Evolutionary conservation across 306 rosid species (phyloP).

Genomic region (Quercus wislizeni): DNA sequence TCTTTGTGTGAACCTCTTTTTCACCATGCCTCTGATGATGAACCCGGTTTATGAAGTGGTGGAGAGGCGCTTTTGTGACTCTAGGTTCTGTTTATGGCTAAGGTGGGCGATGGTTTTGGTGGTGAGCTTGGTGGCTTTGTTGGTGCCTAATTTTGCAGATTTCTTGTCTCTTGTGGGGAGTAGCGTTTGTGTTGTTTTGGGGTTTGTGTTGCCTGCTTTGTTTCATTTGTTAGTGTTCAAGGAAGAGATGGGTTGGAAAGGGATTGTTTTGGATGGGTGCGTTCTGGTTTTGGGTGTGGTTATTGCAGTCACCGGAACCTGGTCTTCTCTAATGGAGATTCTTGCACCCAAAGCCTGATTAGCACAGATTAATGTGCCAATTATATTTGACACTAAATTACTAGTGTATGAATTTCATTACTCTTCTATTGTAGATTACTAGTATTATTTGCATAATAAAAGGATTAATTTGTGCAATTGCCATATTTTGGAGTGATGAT

Average conservation of each 20-base stretch:
- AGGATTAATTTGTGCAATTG: not conserved
- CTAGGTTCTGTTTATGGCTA: constrained; percentile 59
- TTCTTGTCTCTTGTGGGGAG: constrained; percentile 74
- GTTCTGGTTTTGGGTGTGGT: constrained; percentile 47
- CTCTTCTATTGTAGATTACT: not conserved
- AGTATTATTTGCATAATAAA: no score
- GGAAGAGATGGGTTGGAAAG: constrained; percentile 60
- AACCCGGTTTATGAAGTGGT: constrained; percentile 72
- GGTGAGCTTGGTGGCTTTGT: constrained; percentile 58
- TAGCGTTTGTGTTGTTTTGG: constrained; percentile 56
- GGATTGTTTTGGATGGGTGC: constrained; percentile 38
- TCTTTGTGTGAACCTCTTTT: constrained; percentile 57
- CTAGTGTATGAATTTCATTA: not conserved
- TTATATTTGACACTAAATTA: constrained; percentile 2
- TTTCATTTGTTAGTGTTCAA: constrained; percentile 61
- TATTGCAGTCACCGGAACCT: constrained; percentile 55
- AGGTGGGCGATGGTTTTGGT: constrained; percentile 63
- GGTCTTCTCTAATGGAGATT: constrained; percentile 46
- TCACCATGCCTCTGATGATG: constrained; percentile 77
- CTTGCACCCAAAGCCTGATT: constrained; percentile 46
- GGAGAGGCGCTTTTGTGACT: constrained; percentile 56
- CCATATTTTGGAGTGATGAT: not conserved
- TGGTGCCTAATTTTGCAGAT: constrained; percentile 79
- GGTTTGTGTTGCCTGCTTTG: constrained; percentile 71
- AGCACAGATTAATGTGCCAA: not conserved